Evolutionary conservation across 2,329 filamentous ascomycete genomes (phyloP).

Genomic region (Alternaria tenuissima): DNA sequence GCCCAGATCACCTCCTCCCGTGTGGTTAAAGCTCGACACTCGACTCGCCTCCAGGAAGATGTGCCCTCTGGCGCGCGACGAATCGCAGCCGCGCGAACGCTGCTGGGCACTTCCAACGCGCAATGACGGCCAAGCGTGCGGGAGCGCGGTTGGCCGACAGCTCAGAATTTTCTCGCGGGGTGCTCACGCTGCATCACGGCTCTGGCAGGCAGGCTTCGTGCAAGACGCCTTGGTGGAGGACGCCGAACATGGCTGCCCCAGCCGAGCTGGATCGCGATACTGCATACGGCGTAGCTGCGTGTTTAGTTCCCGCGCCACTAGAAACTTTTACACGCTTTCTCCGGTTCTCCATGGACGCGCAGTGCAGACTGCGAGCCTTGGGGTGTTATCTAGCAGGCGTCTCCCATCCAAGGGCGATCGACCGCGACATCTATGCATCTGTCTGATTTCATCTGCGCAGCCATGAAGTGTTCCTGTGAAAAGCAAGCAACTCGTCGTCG

Average conservation of each 20-base stretch:
- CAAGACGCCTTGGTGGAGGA: slow-evolving; percentile 22
- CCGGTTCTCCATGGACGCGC: slow-evolving; percentile 45
- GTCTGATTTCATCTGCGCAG: neutral
- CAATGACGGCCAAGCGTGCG: slow-evolving; percentile 31
- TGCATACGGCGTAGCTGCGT: slow-evolving; percentile 10
- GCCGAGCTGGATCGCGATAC: slow-evolving; percentile 29
- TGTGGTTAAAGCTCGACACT: slow-evolving; percentile 28
- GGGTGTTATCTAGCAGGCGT: slow-evolving; percentile 3
- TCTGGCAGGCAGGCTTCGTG: slow-evolving; percentile 20
- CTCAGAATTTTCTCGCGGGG: slow-evolving; percentile 42
- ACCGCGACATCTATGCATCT: neutral
- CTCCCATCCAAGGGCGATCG: neutral
- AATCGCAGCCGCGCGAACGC: slow-evolving; percentile 31
- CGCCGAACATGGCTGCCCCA: slow-evolving; percentile 26
- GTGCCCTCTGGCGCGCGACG: slow-evolving; percentile 21
- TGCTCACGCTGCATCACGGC: slow-evolving; percentile 24
- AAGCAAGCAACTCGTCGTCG: neutral
- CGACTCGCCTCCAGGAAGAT: slow-evolving; percentile 19
- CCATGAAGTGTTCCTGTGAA: neutral
- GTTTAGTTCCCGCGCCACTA: slow-evolving; percentile 36
- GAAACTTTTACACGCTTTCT: slow-evolving; percentile 32
- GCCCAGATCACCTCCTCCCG: slow-evolving; percentile 26
- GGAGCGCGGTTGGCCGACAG: slow-evolving; percentile 28
- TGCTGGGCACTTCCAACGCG: slow-evolving; percentile 25
- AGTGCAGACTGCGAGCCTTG: neutral